Evolutionary conservation across 192 early-diverging fungal species (phyloP), one percentile per base, ranked within the genome.

Genomic region (Coemansia sp.): DNA sequence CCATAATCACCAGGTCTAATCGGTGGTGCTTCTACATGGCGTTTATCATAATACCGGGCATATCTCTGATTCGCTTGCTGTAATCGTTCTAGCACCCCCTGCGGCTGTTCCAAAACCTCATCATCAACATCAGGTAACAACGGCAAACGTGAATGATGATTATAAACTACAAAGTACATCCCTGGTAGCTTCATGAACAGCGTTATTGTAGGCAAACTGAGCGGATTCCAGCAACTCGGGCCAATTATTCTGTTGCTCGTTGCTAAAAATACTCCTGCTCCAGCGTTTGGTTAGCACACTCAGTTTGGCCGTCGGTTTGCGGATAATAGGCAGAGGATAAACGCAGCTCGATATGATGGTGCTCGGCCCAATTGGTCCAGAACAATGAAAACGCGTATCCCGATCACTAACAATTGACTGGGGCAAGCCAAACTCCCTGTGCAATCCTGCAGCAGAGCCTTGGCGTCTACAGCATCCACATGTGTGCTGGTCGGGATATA

Each of bases 151-250:
- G 0, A 8, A 15, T 32, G 46, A 15, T 48, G 14, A 7, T 30
- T 7, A 16, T 32, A 16, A 0, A 34, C 46, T 3, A 48, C 15
- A 28, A 48, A 16, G 14, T 48, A 32, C 12, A 30, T 23, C 6
- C 28, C 2, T 7, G 1, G 46, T 34, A 3, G 4, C 7, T 5
- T 32, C 5, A 15, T 48, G 46, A 12, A 32, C 30, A 11, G n/a
- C 14, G 28, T 48, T 48, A 46, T 85, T 87, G 66, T 82, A 84
- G 0, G 71, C 62, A 34, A 82, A 79, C 31, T 82, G 79, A 1
- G 65, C 76, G 0, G 63, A 7, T 0, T 64, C 69, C 3, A 87
- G 51, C 21, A 79, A 51, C 0, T 23, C 20, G 6, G 38, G 21
- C 82, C 84, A 84, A 62, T 84, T 40, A 12, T 34, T 16, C 47